Conservation (phyloP, 2,329 filamentous ascomycete species). For the Incumbomyces lentus region DNA sequence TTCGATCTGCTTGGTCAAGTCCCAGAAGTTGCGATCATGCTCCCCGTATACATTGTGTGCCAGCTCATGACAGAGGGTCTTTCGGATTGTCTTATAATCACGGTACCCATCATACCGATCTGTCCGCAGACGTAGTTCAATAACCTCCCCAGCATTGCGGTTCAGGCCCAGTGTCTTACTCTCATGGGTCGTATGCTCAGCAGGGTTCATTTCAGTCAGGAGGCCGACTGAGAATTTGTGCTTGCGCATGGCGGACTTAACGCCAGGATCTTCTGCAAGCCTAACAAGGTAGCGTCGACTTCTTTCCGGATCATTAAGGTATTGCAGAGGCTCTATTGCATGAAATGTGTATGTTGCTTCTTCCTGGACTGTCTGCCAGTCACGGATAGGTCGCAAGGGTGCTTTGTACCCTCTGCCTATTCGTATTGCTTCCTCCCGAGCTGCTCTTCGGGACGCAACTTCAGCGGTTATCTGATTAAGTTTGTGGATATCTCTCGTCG, state of each 20-base stretch:
- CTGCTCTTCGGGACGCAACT: constrained; percentile 23
- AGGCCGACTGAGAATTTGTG: constrained; percentile 78
- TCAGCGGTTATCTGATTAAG: constrained; percentile 29
- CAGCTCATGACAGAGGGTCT: constrained; percentile 88
- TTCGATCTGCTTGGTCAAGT: constrained; percentile 73
- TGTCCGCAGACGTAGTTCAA: constrained; percentile 81
- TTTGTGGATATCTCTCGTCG: constrained; percentile 31
- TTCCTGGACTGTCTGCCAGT: constrained; percentile 34
- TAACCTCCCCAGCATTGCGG: constrained; percentile 75
- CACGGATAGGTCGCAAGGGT: constrained; percentile 14
- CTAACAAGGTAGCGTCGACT: constrained; percentile 63
- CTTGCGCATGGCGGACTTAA: constrained; percentile 69
- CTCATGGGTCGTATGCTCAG: constrained; percentile 72
- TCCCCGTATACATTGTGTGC: constrained; percentile 80
- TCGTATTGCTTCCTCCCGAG: constrained; percentile 22
- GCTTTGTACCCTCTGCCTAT: constrained; percentile 8
- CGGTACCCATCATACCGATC: constrained; percentile 90
- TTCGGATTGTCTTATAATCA: constrained; percentile 82
- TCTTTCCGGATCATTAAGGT: constrained; percentile 65
- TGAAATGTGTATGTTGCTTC: constrained; percentile 70
- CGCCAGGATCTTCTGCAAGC: constrained; percentile 72
- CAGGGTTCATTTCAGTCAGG: constrained; percentile 91
- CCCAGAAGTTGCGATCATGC: constrained; percentile 84
- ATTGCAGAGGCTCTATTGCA: constrained; percentile 60
- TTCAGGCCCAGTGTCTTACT: constrained; percentile 77